Percentiles rank a stretch among this genome's conserved stretches.
These are phyloP conservation scores for Lactarius sanguifluus DNA, from an alignment of 768 basidiomycete species.

Conservation along the genomic window DNA sequence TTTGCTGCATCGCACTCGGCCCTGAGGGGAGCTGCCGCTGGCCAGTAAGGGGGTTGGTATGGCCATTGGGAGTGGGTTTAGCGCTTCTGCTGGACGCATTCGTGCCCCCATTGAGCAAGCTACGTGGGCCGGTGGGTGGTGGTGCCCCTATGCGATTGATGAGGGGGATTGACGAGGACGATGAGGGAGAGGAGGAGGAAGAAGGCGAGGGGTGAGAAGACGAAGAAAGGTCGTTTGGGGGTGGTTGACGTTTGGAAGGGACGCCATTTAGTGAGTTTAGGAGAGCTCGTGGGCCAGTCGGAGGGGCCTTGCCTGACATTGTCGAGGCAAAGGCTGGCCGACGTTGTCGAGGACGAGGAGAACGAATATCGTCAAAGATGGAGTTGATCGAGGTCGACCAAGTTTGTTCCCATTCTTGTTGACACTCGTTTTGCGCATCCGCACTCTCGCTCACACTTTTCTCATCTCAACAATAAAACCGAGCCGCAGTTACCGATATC, in stretches of 20 bases:
- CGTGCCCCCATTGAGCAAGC: constrained; percentile 45
- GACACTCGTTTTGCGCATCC: constrained; percentile 25
- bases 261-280: constrained; percentile 44
- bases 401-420: constrained; percentile 19
- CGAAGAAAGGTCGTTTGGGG: constrained; percentile 25
- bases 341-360: constrained; percentile 24
- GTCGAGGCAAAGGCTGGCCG: constrained; percentile 29
- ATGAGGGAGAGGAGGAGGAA: constrained; percentile 32
- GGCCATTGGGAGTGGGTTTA: constrained; percentile 49
- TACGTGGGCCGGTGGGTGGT: constrained; percentile 68
- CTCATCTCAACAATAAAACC: neutral
- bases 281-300: constrained; percentile 70
- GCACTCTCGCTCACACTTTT: neutral
- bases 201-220: constrained; percentile 33
- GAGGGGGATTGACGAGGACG: constrained; percentile 37
- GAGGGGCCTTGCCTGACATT: constrained; percentile 81
- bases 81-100: constrained; percentile 33
- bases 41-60: constrained; percentile 35
- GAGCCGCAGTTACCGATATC: neutral
- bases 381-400: constrained; percentile 17
- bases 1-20: constrained; percentile 34
- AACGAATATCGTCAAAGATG: constrained; percentile 14
- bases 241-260: constrained; percentile 30
- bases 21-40: constrained; percentile 35
- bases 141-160: constrained; percentile 47